phyloP scores from a whole-genome alignment of 2,329 filamentous ascomycete species.

The Cladosporium sp. region DNA sequence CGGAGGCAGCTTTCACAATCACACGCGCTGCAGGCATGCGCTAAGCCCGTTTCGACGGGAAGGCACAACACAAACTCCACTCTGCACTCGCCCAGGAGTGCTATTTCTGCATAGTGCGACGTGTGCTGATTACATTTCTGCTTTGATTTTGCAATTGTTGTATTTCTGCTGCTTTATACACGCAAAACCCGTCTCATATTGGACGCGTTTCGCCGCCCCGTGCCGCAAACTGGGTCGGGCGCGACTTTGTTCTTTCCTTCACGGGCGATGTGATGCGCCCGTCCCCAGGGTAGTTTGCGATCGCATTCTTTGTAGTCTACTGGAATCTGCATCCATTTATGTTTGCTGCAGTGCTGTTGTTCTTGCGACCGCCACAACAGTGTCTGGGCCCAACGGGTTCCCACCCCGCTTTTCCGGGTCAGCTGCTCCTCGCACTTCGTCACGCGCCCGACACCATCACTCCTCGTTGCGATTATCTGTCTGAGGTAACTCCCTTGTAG shows the following conservation, averaged over 20 bases:
- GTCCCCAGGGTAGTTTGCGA: too few species aligned
- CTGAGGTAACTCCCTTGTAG: too few species aligned
- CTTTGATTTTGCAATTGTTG: neutral
- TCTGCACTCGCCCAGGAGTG: constrained; percentile 6
- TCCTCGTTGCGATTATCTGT: neutral
- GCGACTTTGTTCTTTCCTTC: too few species aligned
- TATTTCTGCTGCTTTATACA: neutral
- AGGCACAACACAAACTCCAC: constrained; percentile 13
- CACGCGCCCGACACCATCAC: constrained; percentile 9
- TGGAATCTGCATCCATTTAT: neutral
- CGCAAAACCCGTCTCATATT: neutral
- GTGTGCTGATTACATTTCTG: neutral
- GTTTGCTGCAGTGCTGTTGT: neutral
- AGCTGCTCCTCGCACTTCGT: constrained; percentile 10
- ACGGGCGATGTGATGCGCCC: too few species aligned
- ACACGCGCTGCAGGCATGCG: constrained; percentile 12
- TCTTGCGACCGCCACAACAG: constrained; percentile 6
- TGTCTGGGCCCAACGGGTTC: constrained; percentile 2
- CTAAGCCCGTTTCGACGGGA: constrained; percentile 8
- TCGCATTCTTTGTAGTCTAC: too few species aligned
- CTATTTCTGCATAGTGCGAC: constrained; percentile 8
- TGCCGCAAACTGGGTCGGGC: neutral
- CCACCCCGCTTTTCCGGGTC: constrained; percentile 11
- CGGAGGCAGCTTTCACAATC: constrained; percentile 13
- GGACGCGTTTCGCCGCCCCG: neutral